Conservation (phyloP, 1,284 basidiomycete species). For the Stereum hirsutum region DNA sequence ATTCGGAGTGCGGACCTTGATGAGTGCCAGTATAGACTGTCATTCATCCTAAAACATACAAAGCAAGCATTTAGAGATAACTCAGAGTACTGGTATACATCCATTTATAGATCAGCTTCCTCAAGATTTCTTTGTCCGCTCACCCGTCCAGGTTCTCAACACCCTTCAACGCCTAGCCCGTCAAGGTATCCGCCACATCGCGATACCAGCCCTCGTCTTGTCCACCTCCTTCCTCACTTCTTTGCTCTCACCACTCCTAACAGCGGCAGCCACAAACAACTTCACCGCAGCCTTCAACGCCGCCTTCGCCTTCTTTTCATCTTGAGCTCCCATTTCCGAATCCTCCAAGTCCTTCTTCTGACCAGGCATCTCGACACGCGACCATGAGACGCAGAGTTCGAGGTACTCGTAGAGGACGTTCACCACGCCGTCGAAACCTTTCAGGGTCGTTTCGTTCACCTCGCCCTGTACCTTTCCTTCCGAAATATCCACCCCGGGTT, state of each 20-base stretch:
- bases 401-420: conserved; percentile 47
- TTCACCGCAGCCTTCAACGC: conserved; percentile 37
- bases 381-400: conserved; percentile 55
- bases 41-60: too few relatives aligned
- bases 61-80: too few relatives aligned
- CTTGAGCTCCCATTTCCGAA: conserved; percentile 13
- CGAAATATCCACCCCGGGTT: too few relatives aligned
- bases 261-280: conserved; percentile 42
- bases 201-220: conserved; percentile 44
- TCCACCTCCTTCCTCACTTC: conserved; percentile 49
- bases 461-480: not conserved
- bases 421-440: conserved; percentile 45
- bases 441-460: conserved; percentile 21
- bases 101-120: too few relatives aligned
- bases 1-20: too few relatives aligned
- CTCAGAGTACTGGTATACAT: too few relatives aligned
- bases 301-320: conserved; percentile 23
- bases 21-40: too few relatives aligned
- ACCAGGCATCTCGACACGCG: conserved; percentile 28
- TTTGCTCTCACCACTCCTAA: conserved; percentile 43
- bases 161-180: too few relatives aligned
- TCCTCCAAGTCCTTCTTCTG: conserved; percentile 9
- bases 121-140: too few relatives aligned
- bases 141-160: too few relatives aligned
- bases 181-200: conserved; percentile 56